Base-by-base conservation (phyloP, 345 rosid species). In the Isatis tinctoria region DNA sequence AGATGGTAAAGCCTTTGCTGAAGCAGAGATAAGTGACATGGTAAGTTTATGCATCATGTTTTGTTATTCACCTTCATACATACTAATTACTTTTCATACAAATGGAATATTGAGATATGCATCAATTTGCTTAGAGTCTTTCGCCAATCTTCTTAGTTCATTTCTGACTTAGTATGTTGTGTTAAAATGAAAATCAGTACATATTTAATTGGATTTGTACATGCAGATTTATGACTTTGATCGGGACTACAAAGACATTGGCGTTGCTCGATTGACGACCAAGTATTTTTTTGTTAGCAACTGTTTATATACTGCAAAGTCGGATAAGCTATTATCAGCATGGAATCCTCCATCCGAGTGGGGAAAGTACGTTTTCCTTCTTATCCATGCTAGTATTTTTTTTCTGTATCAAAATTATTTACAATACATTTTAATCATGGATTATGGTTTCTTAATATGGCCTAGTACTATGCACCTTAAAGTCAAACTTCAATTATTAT, bases 11-110 rank as follows among this genome's bases (percentile, higher is more conserved):
- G 73, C 97, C 61, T 91, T 93, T 85, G 98, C 97, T 14, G 98
- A 93, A 82, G 94, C 95, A 53, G 96, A 93, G 85, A 93, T 93
- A 81, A 93, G 87, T 85, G 97, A 93, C 82, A 83, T 93, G 97
- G 98, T 93, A 72, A 77, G 90, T 76, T 32, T 65, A 33, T 37
- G 3, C 59, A 47, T 47, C 60, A 10, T 56, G 13, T 54, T 47
- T 16, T 43, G 2, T 53, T 64, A 40, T 60, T 14, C 47, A 12
- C 44, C 44, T 16, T 53, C 54, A 39, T 24, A 3, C 4, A 28
- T 28, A 5, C 32, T 28, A 28, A 28, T 28, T 4, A 37, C 40
- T 37, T 13, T 37, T 10, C 2, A 37, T 3, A 10, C 40, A 37
- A 10, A 28, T 37, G 12, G 3, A 37, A 37, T 37, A 1, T 37